Base-by-base conservation (phyloP, 371 early-diverging fungal genomes). In the Rhizopus delemar region DNA sequence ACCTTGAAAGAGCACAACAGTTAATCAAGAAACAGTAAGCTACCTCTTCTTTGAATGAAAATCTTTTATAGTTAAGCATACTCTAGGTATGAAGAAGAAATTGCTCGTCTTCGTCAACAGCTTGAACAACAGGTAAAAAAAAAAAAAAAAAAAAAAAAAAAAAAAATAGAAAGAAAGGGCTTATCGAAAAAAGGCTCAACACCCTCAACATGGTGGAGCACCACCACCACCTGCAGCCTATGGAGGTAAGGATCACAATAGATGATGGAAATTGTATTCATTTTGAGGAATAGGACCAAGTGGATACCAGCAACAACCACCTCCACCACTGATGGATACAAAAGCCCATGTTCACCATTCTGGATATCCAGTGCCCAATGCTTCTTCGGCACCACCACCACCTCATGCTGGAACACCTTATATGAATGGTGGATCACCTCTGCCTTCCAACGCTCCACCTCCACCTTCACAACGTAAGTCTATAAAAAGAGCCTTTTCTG, bases 1-100 rank as follows among this genome's bases (percentile, higher is more conserved):
- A 95, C 46, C 78, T 95, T 56, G 94, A 95, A 63, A 77, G 90
- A 54, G 81, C 85, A 28, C 93, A 94, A 61, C 82, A 83, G 59
- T 71, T 77, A 46, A 79, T 91, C 15, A 92, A 93, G 74, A 82
- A 84, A 67, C 85, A 88, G 84, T 84, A 78, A 60, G 70, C 53
- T 57, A 31, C 29, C 35, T 57, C 51, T 56, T 34, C 28, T 55
- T 35, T 54, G 41, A 55, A 35, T 53, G 51, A 50, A 13, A 34
- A 57, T 22, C 2, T 22, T 22, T 22, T 22, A 22, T 22, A 22
- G 2, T 22, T 22, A 22, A 22, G 22, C 22, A 22, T 22, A 22
- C 22, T 22, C 22, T 22, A 79, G 79, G 59, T 79, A 79, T 51
- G 79, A 79, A 61, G 79, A 79, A 54, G 79, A 79, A 53, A 79